phyloP scores from a whole-genome alignment of 495 filamentous ascomycete species.

The Neurospora sp. region DNA sequence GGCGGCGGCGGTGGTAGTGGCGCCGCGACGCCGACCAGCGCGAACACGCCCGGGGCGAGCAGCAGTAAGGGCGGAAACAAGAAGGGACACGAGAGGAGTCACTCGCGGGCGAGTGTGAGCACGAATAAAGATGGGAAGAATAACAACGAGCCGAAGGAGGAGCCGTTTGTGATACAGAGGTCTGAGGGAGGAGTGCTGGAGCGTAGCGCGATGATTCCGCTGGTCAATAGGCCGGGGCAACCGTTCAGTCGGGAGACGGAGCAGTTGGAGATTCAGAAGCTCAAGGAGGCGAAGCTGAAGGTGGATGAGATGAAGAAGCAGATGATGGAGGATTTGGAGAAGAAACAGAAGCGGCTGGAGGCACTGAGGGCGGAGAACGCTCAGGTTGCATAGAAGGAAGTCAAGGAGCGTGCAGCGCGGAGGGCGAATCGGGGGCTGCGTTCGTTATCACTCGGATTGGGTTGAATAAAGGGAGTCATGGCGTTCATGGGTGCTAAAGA shows the following conservation, averaged over 20 bases:
- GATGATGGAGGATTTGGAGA: constrained; percentile 52
- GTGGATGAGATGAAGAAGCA: constrained; percentile 54
- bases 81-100: neutral
- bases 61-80: neutral
- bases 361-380: constrained; percentile 29
- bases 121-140: constrained; percentile 15
- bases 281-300: constrained; percentile 59
- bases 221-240: constrained; percentile 48
- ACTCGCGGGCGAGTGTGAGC: constrained; percentile 1
- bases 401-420: neutral
- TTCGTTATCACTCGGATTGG: neutral
- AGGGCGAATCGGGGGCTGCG: neutral
- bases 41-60: neutral
- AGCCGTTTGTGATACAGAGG: constrained; percentile 5
- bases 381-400: neutral
- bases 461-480: neutral
- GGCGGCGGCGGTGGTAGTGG: neutral
- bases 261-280: constrained; percentile 57
- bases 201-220: constrained; percentile 62
- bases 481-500: neutral
- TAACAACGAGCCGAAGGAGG: constrained; percentile 1
- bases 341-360: constrained; percentile 43
- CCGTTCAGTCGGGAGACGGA: constrained; percentile 71
- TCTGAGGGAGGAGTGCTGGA: constrained; percentile 42
- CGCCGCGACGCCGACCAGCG: neutral